Conservation (phyloP, 1,284 basidiomycete genomes). For the Tilletia walkeri region DNA sequence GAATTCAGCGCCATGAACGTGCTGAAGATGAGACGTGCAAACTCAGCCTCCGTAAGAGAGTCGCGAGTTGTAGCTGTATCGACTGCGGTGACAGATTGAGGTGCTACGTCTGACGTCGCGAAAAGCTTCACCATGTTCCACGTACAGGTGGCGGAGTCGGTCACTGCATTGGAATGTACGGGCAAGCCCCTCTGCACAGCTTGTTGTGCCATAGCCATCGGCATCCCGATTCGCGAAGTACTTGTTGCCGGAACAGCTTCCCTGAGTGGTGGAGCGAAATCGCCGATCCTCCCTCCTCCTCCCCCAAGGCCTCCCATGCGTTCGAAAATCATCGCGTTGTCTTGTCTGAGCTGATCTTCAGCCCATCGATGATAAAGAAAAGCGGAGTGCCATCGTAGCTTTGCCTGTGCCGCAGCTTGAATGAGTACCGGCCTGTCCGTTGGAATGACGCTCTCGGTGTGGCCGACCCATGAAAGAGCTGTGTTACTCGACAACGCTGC, state of each 20-base stretch:
- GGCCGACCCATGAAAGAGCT: neutral
- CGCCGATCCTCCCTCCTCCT: neutral
- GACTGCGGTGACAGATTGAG: neutral
- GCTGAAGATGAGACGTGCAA: conserved; percentile 2
- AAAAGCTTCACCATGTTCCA: conserved; percentile 16
- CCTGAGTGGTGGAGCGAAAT: too few species aligned
- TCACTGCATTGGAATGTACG: neutral
- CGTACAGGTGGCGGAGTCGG: neutral
- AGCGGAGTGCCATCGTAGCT: conserved; percentile 11
- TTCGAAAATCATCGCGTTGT: neutral
- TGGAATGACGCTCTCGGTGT: neutral
- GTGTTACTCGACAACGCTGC: neutral
- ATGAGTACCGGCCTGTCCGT: neutral
- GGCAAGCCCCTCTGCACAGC: neutral
- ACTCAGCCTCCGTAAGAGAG: neutral
- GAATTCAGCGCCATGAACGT: neutral
- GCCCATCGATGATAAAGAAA: conserved; percentile 16
- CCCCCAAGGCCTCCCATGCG: neutral
- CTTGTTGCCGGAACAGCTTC: too few species aligned
- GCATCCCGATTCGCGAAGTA: neutral
- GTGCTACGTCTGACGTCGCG: neutral
- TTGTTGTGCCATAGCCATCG: neutral
- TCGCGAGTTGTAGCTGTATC: neutral
- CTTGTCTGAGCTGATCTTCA: neutral
- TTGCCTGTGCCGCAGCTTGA: conserved; percentile 10